Conservation (phyloP, 2,329 filamentous ascomycete genomes). For the Phyllosticta citribraziliensis region DNA sequence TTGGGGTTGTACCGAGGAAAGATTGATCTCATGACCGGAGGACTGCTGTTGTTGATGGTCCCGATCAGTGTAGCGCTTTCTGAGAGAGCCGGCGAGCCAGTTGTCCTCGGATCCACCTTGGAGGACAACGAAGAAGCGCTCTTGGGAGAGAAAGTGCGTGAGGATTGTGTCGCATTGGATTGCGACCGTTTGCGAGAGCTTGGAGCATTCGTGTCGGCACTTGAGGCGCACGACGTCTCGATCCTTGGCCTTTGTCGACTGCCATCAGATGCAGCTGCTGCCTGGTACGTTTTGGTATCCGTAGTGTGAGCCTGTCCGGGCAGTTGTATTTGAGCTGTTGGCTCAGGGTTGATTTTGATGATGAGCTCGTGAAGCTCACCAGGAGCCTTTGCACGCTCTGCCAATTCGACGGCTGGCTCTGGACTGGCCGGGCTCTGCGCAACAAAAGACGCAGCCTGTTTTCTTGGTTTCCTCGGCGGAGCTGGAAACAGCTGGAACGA, state of each 20-base stretch:
- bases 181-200: not conserved
- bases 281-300: not conserved
- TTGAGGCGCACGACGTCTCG: not conserved
- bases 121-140: not conserved
- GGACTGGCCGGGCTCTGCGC: conserved; percentile 20
- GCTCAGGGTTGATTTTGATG: conserved; percentile 27
- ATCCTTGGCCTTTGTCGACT: not conserved
- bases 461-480: conserved; percentile 22
- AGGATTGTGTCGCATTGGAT: not conserved
- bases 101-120: not conserved
- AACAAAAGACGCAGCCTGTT: conserved; percentile 15
- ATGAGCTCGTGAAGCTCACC: conserved; percentile 30
- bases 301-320: conserved; percentile 11
- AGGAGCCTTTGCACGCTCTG: conserved; percentile 23
- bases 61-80: conserved; percentile 27
- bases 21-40: conserved; percentile 52
- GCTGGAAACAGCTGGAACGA: conserved; percentile 30
- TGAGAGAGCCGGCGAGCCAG: conserved; percentile 5
- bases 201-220: too few relatives aligned
- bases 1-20: conserved; percentile 66
- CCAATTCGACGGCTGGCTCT: conserved; percentile 21
- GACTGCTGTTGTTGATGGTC: conserved; percentile 12
- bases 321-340: not conserved
- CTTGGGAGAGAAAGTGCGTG: not conserved
- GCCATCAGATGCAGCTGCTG: not conserved